These are phyloP conservation scores for Moricandia moricandioides DNA, from an alignment of 345 rosid species.

Conservation along the genomic window DNA sequence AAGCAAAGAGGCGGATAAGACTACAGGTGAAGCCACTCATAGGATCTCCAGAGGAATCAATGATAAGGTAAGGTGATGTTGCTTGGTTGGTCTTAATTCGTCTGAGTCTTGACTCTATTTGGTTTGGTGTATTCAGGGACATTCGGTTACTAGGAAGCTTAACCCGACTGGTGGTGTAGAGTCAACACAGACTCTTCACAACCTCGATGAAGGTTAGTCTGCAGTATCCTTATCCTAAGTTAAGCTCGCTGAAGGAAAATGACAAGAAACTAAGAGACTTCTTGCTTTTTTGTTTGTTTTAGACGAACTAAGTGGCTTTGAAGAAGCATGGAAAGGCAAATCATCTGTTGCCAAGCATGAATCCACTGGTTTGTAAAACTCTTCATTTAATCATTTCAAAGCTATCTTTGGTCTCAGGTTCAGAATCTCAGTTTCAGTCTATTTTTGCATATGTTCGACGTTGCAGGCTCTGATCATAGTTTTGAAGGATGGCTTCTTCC, in stretches of 20 bases:
- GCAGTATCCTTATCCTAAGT: not conserved
- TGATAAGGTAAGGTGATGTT: constrained; percentile 47
- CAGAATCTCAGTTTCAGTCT: not conserved
- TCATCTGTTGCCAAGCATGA: constrained; percentile 39
- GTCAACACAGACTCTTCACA: constrained; percentile 66
- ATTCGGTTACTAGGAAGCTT: constrained; percentile 71
- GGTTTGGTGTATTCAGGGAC: constrained; percentile 52
- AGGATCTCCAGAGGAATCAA: constrained; percentile 76
- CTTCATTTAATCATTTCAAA: not conserved
- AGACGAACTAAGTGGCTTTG: constrained; percentile 69
- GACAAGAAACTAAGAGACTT: not conserved
- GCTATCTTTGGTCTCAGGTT: constrained; percentile 5
- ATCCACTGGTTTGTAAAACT: constrained; percentile 16
- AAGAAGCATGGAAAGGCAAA: constrained; percentile 62
- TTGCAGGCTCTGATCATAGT: constrained; percentile 34
- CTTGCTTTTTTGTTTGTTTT: not conserved
- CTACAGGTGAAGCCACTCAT: constrained; percentile 76
- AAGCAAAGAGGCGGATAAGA: constrained; percentile 73
- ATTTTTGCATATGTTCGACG: not conserved
- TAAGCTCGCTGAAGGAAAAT: not conserved
- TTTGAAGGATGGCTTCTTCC: constrained; percentile 52
- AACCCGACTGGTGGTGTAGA: constrained; percentile 75
- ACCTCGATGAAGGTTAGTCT: constrained; percentile 62
- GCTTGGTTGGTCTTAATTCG: not conserved
- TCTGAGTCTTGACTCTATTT: not conserved